These are phyloP conservation scores for Alectoria sarmentosa DNA, from an alignment of 495 filamentous ascomycete genomes.

Conservation along the genomic window DNA sequence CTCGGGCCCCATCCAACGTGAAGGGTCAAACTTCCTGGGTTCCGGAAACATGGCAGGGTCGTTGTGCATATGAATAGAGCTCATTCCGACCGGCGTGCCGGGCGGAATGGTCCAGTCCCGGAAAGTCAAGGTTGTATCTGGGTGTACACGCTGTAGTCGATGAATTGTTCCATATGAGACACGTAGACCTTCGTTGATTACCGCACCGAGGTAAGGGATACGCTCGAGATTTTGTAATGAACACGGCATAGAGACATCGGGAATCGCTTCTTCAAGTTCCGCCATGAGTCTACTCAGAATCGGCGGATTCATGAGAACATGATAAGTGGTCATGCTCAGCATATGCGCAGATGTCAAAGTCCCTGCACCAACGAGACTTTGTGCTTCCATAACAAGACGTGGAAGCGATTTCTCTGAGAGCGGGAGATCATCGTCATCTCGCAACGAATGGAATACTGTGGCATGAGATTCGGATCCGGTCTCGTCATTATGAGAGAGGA, in stretches of 20 bases:
- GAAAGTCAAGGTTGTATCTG: slow-evolving; percentile 29
- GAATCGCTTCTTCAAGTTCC: slow-evolving; percentile 30
- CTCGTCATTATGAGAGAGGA: not conserved
- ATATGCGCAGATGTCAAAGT: slow-evolving; percentile 32
- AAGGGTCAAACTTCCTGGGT: not conserved
- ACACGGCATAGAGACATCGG: slow-evolving; percentile 16
- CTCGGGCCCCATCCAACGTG: not conserved
- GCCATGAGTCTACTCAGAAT: slow-evolving; percentile 25
- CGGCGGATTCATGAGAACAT: slow-evolving; percentile 28
- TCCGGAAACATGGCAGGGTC: not conserved
- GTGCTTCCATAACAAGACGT: slow-evolving; percentile 31
- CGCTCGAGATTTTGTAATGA: slow-evolving; percentile 28
- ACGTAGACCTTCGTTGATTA: slow-evolving; percentile 36
- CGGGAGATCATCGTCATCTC: slow-evolving; percentile 24
- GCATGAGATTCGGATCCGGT: not conserved
- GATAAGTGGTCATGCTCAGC: slow-evolving; percentile 28
- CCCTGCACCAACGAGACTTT: slow-evolving; percentile 32
- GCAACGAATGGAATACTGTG: slow-evolving; percentile 1
- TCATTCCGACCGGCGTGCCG: slow-evolving; percentile 2
- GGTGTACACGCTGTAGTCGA: slow-evolving; percentile 33
- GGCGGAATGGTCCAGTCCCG: slow-evolving; percentile 12
- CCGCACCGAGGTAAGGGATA: slow-evolving; percentile 34
- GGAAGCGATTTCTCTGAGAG: slow-evolving; percentile 24
- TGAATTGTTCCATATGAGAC: slow-evolving; percentile 31
- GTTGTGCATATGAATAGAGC: not conserved